Evolutionary conservation across 2,329 filamentous ascomycete species (phyloP).

Genomic region (Colletotrichum siamense): DNA sequence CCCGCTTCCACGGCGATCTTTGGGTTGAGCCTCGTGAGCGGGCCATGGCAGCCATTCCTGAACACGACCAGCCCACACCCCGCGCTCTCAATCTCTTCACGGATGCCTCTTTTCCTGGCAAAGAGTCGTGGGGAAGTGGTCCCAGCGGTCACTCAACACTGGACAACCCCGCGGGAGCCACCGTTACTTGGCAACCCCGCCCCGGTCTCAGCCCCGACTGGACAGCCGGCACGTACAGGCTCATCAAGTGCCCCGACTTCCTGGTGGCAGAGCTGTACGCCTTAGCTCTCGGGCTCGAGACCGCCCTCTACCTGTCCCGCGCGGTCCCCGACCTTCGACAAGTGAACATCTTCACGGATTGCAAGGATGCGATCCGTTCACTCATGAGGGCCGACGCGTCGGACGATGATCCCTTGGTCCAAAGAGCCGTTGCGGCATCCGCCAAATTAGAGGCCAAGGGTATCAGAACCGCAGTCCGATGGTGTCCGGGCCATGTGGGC

Average conservation of each 20-base stretch:
- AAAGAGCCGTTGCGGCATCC: not conserved
- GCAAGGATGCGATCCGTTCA: not conserved
- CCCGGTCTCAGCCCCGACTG: not conserved
- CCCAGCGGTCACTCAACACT: not conserved
- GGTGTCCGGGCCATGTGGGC: slow-evolving; percentile 5
- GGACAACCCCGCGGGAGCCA: not conserved
- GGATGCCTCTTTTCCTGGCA: not conserved
- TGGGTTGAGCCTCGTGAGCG: not conserved
- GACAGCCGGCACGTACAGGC: not conserved
- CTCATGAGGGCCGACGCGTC: not conserved
- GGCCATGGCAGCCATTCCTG: not conserved
- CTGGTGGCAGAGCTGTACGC: not conserved
- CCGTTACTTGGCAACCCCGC: slow-evolving; percentile 2
- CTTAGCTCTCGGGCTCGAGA: not conserved
- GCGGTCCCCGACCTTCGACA: not conserved
- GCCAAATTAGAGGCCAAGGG: not conserved
- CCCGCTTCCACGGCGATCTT: not conserved
- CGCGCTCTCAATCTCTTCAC: not conserved
- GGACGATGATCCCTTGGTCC: not conserved
- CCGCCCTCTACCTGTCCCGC: not conserved
- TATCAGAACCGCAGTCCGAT: not conserved
- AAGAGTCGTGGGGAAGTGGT: not conserved
- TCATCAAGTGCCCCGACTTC: not conserved
- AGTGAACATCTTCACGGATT: slow-evolving; percentile 3
- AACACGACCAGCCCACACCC: not conserved